Evolutionary conservation across 805 yeast genomes (phyloP), one percentile per base, ranked within the genome.

Genomic region (Isabelozyma pseudorhagii): DNA sequence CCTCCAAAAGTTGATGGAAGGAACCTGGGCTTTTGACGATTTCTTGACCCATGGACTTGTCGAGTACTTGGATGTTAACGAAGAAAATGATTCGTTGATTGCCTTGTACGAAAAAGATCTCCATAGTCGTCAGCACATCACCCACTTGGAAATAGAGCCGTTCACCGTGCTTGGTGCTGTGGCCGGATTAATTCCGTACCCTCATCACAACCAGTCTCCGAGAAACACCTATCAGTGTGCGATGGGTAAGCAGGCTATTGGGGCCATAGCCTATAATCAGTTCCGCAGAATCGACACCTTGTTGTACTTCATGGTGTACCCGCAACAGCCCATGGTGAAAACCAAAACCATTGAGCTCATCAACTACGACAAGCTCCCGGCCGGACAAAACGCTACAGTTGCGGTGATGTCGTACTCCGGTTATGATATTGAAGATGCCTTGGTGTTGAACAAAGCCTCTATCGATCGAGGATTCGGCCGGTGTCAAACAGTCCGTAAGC

Each of bases 371-470:
- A 92, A 94, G 66, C 76, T 94, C 40, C 99, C 99, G 3, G 99
- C 99, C 4, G 99, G 99, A 7, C 99, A 94, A 71, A 94, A 94
- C 67, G 99, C 99, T 8, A 89, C 96, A 0, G 99, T 94, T 50
- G 99, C 99, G 1, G 99, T 94, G 38, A 94, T 94, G 99, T 90
- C 97, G 7, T 94, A 94, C 63, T 93, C 98, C 0, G 99, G 99
- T 55, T 94, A 94, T 66, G 99, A 94, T 88, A 94, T 94, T 67
- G 98, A 94, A 73, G 99, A 94, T 84, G 99, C 99, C 5, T 78
- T 94, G 64, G 97, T 94, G 17, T 73, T 94, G 59, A 94, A 94
- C 71, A 94, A 93, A 68, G 77, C 98, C 0, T 89, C 97, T 0
- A 79, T 94, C 49, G 99, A 94, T 64, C 81, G 99, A 64, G 99